Evolutionary conservation across 768 basidiomycete species (phyloP).

Genomic region (Omphalotus guepiniiformis): DNA sequence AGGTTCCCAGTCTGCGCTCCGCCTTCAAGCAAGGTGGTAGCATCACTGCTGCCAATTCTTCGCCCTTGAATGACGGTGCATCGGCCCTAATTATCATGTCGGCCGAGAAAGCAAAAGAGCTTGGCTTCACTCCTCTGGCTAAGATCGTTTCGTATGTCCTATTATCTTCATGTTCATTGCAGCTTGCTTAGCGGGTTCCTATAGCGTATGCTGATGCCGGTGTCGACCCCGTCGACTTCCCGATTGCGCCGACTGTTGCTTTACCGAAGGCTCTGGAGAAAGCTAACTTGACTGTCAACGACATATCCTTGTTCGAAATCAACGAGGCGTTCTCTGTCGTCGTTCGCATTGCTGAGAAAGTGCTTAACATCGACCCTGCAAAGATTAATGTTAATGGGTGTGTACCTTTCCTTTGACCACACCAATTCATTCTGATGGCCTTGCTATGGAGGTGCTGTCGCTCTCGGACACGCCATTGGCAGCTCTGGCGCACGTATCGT

Average conservation of each 20-base stretch:
- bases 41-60: conserved; percentile 97
- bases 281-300: conserved; percentile 76
- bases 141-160: conserved; percentile 82
- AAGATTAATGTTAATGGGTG: conserved; percentile 92
- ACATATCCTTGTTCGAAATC: conserved; percentile 91
- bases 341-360: conserved; percentile 85
- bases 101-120: conserved; percentile 85
- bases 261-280: conserved; percentile 83
- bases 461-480: conserved; percentile 94
- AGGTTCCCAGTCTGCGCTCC: conserved; percentile 83
- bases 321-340: conserved; percentile 99
- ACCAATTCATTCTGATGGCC: conserved; percentile 13
- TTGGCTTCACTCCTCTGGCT: conserved; percentile 90
- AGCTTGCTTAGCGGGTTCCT: conserved; percentile 8
- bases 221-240: conserved; percentile 96
- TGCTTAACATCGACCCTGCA: conserved; percentile 74
- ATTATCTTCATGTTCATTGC: conserved; percentile 3
- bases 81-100: conserved; percentile 95
- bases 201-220: conserved; percentile 96
- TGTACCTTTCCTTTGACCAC: conserved; percentile 21
- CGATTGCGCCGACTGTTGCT: conserved; percentile 88
- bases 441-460: conserved; percentile 81
- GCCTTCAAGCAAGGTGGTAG: conserved; percentile 87
- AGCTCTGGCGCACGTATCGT: conserved; percentile 94
- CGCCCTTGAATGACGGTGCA: conserved; percentile 92